Percentiles rank a stretch among this genome's conserved stretches.
These are phyloP conservation scores for Pittosporum tobira DNA, from an alignment of 129 eudicot species.

Conservation along the genomic window DNA sequence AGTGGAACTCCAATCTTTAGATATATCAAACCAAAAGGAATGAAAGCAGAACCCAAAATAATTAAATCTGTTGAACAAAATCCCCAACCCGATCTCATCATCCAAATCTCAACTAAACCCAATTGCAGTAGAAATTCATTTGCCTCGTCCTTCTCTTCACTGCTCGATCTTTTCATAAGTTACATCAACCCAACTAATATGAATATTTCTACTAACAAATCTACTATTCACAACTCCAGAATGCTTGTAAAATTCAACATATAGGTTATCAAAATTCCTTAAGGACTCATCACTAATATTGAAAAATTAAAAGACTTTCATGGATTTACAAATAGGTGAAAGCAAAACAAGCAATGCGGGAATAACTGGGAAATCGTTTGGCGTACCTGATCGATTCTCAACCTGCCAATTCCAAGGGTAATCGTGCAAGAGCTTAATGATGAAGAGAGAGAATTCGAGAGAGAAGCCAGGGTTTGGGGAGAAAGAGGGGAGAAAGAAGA, in stretches of 20 bases:
- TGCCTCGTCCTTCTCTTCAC: constrained; percentile 6
- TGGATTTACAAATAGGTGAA: constrained; percentile 48
- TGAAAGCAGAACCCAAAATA: constrained; percentile 69
- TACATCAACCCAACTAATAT: constrained; percentile 65
- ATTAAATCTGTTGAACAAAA: constrained; percentile 56
- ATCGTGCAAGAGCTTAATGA: constrained; percentile 36
- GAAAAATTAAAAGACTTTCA: constrained; percentile 38
- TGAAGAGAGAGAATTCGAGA: constrained; percentile 7
- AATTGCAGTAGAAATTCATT: constrained; percentile 17
- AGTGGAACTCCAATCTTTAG: constrained; percentile 48
- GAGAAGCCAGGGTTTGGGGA: constrained; percentile 34
- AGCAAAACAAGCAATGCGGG: constrained; percentile 54
- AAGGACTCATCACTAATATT: constrained; percentile 9
- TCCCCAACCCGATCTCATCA: constrained; percentile 67
- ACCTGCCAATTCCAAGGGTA: constrained; percentile 51
- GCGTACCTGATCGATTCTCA: constrained; percentile 26
- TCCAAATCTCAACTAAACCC: constrained; percentile 22
- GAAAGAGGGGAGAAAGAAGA: constrained; percentile 60
- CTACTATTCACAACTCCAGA: constrained; percentile 44
- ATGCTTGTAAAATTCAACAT: constrained; percentile 22
- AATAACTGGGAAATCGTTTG: constrained; percentile 7
- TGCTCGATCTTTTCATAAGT: constrained; percentile 6
- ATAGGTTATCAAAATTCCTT: constrained; percentile 15
- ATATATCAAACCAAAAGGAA: constrained; percentile 69
- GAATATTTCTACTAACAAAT: constrained; percentile 52